Evolutionary conservation across 179 eudicot species (phyloP), one percentile per base, ranked within the genome.

Genomic region (Camellia oleifera): DNA sequence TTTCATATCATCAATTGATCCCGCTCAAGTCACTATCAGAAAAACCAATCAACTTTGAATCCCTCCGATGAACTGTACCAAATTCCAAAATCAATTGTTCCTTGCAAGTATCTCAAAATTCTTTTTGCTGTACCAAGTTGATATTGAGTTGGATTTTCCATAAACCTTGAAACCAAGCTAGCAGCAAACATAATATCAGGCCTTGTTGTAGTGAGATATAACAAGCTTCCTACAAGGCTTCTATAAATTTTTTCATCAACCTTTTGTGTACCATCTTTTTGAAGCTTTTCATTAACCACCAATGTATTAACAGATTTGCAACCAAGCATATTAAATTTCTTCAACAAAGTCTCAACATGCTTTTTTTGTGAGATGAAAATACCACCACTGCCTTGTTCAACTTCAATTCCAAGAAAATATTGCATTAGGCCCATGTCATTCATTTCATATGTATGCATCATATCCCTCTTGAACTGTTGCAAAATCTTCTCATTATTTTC

Each of bases 161-260:
- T 50, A 5, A 73, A 53, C 5, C 76, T 73, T 73, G 63, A 56
- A 1, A 54, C 3, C 10, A 73, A 0, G 9, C 15, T 73, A 23
- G 0, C 12, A 63, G 32, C 80, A 77, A 50, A 77, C 74, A 77
- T 65, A 0, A 77, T 23, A 13, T 77, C 80, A 8, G 52, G 74
- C 15, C 64, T 42, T 4, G 64, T 67, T 26, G 32, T 26, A 26
- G 1, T 7, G 74, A 12, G 2, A 58, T 67, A 10, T 52, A 63
- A 26, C 32, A 26, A 26, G 32, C 32, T 26, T 26, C 32, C 32
- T 26, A 26, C 32, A 26, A 26, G 32, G 15, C 80, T 77, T 77
- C 52, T 77, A 12, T 77, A 77, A 6, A 18, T 15, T 3, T 7
- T 10, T 9, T 2, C 18, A 53, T 77, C 52, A 4, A 7, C 50